phyloP scores from a whole-genome alignment of 208 protist species.

The Chromosphaera perkinsii region DNA sequence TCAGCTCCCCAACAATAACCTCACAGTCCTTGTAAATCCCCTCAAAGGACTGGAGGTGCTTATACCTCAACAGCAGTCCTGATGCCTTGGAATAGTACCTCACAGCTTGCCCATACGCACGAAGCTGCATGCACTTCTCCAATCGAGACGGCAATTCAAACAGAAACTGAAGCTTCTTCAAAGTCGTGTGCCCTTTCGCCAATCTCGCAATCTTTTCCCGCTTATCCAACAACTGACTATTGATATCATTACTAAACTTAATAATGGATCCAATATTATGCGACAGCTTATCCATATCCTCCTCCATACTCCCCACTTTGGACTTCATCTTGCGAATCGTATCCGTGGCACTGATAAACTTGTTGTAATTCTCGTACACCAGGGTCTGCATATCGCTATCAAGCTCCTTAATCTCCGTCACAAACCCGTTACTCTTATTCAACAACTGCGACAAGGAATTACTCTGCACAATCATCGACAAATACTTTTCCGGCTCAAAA shows the following conservation, averaged over 20 bases:
- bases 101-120: conserved; percentile 46
- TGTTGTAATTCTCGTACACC: conserved; percentile 98
- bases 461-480: no score
- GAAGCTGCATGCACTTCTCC: conserved; percentile 43
- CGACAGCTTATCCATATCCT: conserved; percentile 54
- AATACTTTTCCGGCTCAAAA: no score
- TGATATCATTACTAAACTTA: conserved; percentile 40
- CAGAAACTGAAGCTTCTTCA: conserved; percentile 59
- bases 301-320: conserved; percentile 64
- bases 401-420: conserved; percentile 73
- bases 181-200: conserved; percentile 39
- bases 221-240: conserved; percentile 24
- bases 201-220: conserved; percentile 54
- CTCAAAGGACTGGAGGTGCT: conserved; percentile 20
- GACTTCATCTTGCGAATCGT: conserved; percentile 57
- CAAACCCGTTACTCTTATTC: no score
- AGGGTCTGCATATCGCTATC: conserved; percentile 91
- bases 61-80: conserved; percentile 8
- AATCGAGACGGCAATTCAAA: conserved; percentile 57
- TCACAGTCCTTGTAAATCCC: conserved; percentile 9
- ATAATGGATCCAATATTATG: conserved; percentile 52
- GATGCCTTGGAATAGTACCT: conserved; percentile 25
- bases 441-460: no score
- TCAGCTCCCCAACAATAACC: no score
- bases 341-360: conserved; percentile 79